Evolutionary conservation across 2,329 filamentous ascomycete genomes (phyloP).

Genomic region (Xylaria arbuscula): DNA sequence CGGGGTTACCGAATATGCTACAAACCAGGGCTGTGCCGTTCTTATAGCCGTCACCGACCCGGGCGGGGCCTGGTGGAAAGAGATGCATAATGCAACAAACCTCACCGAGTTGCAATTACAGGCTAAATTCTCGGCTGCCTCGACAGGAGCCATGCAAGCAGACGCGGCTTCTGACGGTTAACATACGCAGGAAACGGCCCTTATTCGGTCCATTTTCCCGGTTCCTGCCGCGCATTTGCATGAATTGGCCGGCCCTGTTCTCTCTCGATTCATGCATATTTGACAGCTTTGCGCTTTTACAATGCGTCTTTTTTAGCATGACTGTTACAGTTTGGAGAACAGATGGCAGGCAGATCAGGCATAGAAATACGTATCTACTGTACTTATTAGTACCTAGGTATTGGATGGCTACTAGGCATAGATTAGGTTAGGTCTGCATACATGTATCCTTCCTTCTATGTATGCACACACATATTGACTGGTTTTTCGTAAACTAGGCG

Average conservation of each 20-base stretch:
- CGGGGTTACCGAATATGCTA: slow-evolving; percentile 43
- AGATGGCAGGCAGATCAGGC: neutral
- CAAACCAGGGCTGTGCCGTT: slow-evolving; percentile 38
- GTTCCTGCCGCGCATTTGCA: slow-evolving; percentile 38
- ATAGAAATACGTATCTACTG: neutral
- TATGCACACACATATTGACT: neutral
- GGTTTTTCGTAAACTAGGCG: neutral
- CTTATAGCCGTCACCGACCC: slow-evolving; percentile 24
- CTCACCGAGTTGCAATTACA: slow-evolving; percentile 40
- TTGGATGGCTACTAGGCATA: neutral
- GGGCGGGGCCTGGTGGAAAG: neutral
- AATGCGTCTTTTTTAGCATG: neutral
- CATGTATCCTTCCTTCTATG: neutral
- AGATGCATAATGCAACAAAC: slow-evolving; percentile 34
- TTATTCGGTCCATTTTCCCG: slow-evolving; percentile 44
- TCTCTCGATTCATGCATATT: slow-evolving; percentile 20
- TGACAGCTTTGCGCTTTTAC: neutral
- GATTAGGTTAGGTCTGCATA: neutral
- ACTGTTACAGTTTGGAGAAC: neutral
- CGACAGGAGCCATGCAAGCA: slow-evolving; percentile 26
- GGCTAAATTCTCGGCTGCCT: slow-evolving; percentile 45
- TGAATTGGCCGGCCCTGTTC: slow-evolving; percentile 17
- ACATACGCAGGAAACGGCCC: slow-evolving; percentile 29
- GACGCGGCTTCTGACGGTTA: slow-evolving; percentile 26
- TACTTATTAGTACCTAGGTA: neutral